These are phyloP conservation scores for Metschnikowia colocasiae DNA, from an alignment of 805 yeast genomes.

Conservation along the genomic window DNA sequence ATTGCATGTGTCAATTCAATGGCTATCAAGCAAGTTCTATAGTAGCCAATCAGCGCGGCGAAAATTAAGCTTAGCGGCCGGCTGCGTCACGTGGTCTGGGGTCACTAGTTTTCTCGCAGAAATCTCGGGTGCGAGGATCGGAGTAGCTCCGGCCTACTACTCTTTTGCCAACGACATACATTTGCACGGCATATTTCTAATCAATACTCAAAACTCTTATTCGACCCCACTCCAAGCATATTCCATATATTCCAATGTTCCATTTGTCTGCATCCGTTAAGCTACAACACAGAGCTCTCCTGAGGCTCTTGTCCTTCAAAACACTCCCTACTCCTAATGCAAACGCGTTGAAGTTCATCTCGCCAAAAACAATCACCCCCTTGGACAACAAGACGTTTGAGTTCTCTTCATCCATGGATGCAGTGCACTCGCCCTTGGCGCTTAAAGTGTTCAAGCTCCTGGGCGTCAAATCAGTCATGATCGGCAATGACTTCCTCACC, in stretches of 20 bases:
- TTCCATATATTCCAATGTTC: neutral
- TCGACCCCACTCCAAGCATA: neutral
- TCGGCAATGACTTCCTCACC: constrained; percentile 71
- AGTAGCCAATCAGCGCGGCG: constrained; percentile 11
- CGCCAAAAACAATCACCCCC: constrained; percentile 48
- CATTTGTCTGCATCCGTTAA: neutral
- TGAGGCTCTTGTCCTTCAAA: constrained; percentile 33
- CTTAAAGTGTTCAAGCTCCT: constrained; percentile 53
- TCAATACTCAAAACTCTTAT: neutral
- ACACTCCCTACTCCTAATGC: constrained; percentile 69
- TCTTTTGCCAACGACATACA: neutral
- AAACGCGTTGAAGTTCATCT: constrained; percentile 66
- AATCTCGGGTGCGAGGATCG: constrained; percentile 19
- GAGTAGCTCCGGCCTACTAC: neutral
- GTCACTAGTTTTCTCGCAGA: constrained; percentile 7
- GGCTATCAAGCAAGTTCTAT: too few relatives aligned
- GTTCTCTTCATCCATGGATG: constrained; percentile 50
- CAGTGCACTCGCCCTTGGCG: constrained; percentile 62
- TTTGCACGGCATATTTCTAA: neutral
- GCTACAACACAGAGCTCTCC: constrained; percentile 1
- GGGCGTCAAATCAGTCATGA: constrained; percentile 68
- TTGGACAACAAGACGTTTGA: constrained; percentile 47
- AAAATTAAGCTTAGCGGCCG: constrained; percentile 7
- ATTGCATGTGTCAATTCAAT: too few relatives aligned
- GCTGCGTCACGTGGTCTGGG: constrained; percentile 17